phyloP scores from a whole-genome alignment of 1,139 yeast genomes.

The Lodderomyces orthopsilosis region DNA sequence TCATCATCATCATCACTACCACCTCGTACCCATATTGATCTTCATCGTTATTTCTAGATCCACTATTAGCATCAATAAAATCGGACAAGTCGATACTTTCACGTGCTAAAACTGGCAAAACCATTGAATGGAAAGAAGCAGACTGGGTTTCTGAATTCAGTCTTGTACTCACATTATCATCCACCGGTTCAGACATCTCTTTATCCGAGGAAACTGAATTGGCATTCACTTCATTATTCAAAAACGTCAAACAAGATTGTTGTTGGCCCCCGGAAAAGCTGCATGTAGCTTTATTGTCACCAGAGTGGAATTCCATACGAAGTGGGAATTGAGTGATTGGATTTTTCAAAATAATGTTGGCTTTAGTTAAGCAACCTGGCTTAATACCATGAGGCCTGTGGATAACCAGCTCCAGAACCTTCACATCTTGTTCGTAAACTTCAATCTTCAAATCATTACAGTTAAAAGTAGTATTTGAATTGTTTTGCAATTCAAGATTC shows the following conservation, averaged over 20 bases:
- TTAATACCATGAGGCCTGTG: slow-evolving; percentile 33
- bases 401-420: slow-evolving; percentile 25
- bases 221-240: slow-evolving; percentile 2
- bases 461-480: slow-evolving; percentile 24
- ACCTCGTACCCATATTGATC: slow-evolving; percentile 29
- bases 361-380: slow-evolving; percentile 31
- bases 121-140: slow-evolving; percentile 31
- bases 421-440: slow-evolving; percentile 31
- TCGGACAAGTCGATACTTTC: slow-evolving; percentile 24
- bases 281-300: slow-evolving; percentile 21
- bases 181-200: neutral
- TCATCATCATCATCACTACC: slow-evolving; percentile 16
- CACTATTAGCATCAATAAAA: slow-evolving; percentile 22
- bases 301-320: slow-evolving; percentile 26
- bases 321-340: slow-evolving; percentile 39
- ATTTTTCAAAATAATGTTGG: slow-evolving; percentile 31
- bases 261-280: slow-evolving; percentile 25
- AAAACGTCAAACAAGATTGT: slow-evolving; percentile 17
- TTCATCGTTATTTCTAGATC: slow-evolving; percentile 1
- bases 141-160: neutral
- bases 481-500: slow-evolving; percentile 33
- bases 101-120: slow-evolving; percentile 35
- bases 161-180: neutral
- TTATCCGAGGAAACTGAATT: neutral
- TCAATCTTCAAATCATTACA: slow-evolving; percentile 32